Evolutionary conservation across 306 rosid genomes (phyloP), one percentile per base, ranked within the genome.

Genomic region (Clitoria ternatea): DNA sequence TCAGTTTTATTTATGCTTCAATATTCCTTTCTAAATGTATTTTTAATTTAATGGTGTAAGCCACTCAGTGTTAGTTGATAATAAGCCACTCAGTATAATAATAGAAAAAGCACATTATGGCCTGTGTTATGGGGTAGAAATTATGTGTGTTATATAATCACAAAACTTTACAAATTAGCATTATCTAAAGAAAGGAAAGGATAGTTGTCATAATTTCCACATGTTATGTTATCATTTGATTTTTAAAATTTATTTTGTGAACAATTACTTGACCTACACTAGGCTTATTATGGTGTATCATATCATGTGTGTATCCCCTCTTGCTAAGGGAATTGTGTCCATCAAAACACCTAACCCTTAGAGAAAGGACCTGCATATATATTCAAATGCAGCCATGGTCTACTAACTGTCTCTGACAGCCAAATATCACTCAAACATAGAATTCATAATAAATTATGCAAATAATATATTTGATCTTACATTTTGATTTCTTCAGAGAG

Each of bases 401-500:
- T 26, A 19, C 17, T 42, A 5, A 54, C 43, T 53, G 57, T 44
- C 42, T 48, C 19, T 61, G 66, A 48, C 49, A 57, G 70, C 63
- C 30, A 24, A 26, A 8, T 36, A 20, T 61, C 44, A 26, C 49
- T 23, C 60, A 27, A 14, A 50, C 49, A 59, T 37, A 43, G 49
- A 53, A 61, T 24, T 30, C 19, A 24, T 61, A 29, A 55, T 15
- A 30, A 27, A 36, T 44, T 20, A 44, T 27, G 23, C 27, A 40
- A 49, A 69, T 70, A 30, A 4, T 33, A 55, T 65, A 18, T 22
- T 64, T 24, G 9, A 29, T 66, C 91, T 82, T 79, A 91, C 96
- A 39, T 72, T 82, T 61, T 84, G 40, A 87, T 61, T 72, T 91
- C 97, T 79, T 91, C 93, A 9, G 87, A 84, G 53, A 87, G 85